Evolutionary conservation across 2,329 filamentous ascomycete genomes (phyloP), one percentile per base, ranked within the genome.

Genomic region (Pseudogymnoascus sp.): DNA sequence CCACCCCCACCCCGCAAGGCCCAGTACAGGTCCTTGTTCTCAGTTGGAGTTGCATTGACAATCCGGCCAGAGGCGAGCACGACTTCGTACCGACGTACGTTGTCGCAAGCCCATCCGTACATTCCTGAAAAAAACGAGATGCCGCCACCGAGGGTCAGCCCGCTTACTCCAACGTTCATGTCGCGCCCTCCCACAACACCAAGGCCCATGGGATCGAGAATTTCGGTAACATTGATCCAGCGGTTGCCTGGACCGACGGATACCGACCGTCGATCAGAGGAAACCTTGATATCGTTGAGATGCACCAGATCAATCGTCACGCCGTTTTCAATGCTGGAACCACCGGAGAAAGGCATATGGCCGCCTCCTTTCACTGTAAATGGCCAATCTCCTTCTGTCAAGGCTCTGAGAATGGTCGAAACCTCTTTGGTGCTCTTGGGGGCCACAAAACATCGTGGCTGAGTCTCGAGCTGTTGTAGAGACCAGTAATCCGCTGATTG

Each of bases 291-390:
- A 14, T 62, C 64, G 11, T 59, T 63, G 14, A 63, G 61, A 21
- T 66, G 64, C 6, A 73, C 75, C 7, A 80, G 77, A 6, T 80
- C 80, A 65, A 85, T 78, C 7, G 82, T 67, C 2, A 81, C 74
- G 0, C 80, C 80, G 1, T 74, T 78, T 7, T 77, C 72, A 59
- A 81, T 84, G 4, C 65, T 68, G 16, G 82, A 77, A 37, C 79
- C 80, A 65, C 79, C 78, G 14, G 80, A 76, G 68, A 84, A 83
- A 3, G 82, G 79, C 63, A 80, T 82, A 71, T 86, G 83, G 1
- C 84, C 84, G 23, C 83, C 84, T 5, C 80, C 80, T 66, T 83
- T 82, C 67, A 84, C 72, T 5, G 83, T 82, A 66, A 86, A 86
- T 31, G 71, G 68, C 69, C 72, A 74, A 40, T 38, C n/a, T 38